Evolutionary conservation across 495 filamentous ascomycete species (phyloP), one percentile per base, ranked within the genome.

Genomic region (Tuber borchii): DNA sequence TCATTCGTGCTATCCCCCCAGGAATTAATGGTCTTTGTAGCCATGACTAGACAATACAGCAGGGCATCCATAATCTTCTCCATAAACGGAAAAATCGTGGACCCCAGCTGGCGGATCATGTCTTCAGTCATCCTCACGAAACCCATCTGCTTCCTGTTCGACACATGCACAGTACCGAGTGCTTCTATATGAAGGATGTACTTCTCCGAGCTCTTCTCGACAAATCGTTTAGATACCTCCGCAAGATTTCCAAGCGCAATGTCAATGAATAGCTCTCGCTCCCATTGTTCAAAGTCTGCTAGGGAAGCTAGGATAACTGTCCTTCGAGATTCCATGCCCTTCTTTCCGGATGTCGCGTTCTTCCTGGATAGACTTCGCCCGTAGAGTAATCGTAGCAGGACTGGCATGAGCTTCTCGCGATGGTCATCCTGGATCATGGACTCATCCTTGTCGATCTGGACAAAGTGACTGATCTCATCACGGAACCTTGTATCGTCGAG

Each of bases 401-500:
- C 88, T 2, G 95, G 94, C 86, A 97, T 91, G 22, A 97, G 82
- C 37, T 89, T 88, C 31, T 82, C 77, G 7, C 90, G 89, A 82
- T 98, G 92, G 70, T 92, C 89, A 31, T 89, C 85, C 81, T 91
- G 90, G 70, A 97, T 90, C 73, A 89, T 84, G 77, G 90, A 93
- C 73, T 94, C 90, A 14, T 93, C 92, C 9, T 86, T 82, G 17
- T 86, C 87, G 43, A 88, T 84, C 80, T 93, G 92, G 71, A 98
- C 89, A 74, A 98, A 91, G 2, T 93, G 89, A 0, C 93, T 89
- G 20, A 98, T 88, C 84, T 97, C 93, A 80, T 98, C 96, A 80
- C 93, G 91, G 85, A 98, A 97, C 69, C 92, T 87, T 4, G 93
- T 89, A 76, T 98, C 95, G 79, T 99, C 96, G 20, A 98, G 87